phyloP scores from a whole-genome alignment of 345 rosid species.

The Eucalyptus leucophloia region DNA sequence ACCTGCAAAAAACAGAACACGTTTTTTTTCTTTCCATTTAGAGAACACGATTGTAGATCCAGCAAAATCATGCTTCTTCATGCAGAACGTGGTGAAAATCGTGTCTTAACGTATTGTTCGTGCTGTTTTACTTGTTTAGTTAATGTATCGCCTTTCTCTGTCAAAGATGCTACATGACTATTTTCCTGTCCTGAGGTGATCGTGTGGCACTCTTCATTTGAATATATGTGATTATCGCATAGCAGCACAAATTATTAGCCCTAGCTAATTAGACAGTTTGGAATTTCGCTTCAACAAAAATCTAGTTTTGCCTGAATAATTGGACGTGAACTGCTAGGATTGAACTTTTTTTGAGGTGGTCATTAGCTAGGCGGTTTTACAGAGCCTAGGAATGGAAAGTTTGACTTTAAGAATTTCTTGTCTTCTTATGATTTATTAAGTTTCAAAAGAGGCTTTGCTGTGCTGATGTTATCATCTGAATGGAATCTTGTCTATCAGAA shows the following conservation, averaged over 20 bases:
- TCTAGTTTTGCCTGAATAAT: background rate
- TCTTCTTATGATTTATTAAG: background rate
- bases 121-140: background rate
- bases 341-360: accelerated
- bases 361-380: background rate
- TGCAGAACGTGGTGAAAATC: background rate
- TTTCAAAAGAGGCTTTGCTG: background rate
- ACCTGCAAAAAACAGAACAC: background rate
- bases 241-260: background rate
- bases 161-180: too few species aligned
- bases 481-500: background rate
- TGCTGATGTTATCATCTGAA: background rate
- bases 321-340: background rate
- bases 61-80: background rate
- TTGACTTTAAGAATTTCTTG: background rate
- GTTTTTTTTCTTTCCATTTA: too few species aligned
- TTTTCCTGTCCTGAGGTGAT: background rate
- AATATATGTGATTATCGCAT: background rate
- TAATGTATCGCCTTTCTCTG: background rate
- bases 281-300: too few species aligned
- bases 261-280: background rate
- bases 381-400: background rate
- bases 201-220: background rate
- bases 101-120: background rate
- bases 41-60: background rate